Base-by-base conservation (phyloP, 1,139 yeast genomes). In the Lodderomyces theae region DNA sequence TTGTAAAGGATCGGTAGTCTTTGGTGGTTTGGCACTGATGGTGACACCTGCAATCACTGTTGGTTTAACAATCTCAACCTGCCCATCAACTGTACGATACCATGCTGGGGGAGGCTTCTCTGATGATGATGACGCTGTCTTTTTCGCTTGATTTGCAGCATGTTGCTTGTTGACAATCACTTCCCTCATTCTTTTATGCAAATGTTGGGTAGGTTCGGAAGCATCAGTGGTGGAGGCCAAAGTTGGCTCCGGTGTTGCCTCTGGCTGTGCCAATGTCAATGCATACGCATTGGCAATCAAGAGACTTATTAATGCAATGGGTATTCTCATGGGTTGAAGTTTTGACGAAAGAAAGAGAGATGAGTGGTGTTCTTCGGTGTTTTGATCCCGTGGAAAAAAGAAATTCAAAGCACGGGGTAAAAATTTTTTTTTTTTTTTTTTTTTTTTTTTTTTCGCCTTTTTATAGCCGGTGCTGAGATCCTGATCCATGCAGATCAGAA, bases 21-120 rank as follows among this genome's bases (percentile, higher is more conserved):
- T 59, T 0, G 86, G 78, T 1, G 95, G 95, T 53, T 80, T 78
- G 10, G 83, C 87, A 43, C 80, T 76, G 56, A 88, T 82, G 0
- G 95, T 86, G 39, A 88, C 86, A 17, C 92, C 92, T 23, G 78
- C 87, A 53, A 87, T 76, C 29, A 86, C 87, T 0, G 90, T 81
- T 11, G 96, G 96, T 0, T 82, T 78, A 28, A 88, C 92, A 23
- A 85, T 70, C 57, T 85, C 94, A 10, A 57, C 66, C 7, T 72
- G 56, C 0, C 74, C 61, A 1, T 72, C 70, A 33, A 84, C 74
- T 0, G 95, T 86, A 54, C 95, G 74, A 10, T 76, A 45, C 96
- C 96, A 88, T 4, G 89, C 82, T 40, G 69, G 67, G 9, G 79
- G 81, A 0, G 44, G 41, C 2, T 37, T 41, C 2, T 22, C 30